These are phyloP conservation scores for Neurospora tetrasperma DNA, from an alignment of 495 filamentous ascomycete genomes.

Conservation along the genomic window DNA sequence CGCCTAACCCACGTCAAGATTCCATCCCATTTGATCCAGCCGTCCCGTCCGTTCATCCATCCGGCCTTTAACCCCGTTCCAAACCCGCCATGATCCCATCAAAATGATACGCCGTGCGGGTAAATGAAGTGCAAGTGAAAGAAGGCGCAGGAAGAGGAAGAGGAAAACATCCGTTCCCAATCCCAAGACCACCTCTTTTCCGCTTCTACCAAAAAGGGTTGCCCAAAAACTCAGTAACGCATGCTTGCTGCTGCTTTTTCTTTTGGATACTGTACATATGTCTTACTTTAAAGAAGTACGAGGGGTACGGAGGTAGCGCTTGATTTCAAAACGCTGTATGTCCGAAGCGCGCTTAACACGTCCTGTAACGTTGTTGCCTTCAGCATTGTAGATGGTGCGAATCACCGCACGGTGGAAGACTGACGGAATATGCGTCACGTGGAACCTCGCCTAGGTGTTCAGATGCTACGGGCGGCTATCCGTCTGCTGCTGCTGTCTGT, in stretches of 20 bases:
- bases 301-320: background rate
- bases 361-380: background rate
- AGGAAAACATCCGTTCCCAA: background rate
- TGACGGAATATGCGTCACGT: background rate
- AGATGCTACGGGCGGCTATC: conserved; percentile 8
- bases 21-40: conserved; percentile 1
- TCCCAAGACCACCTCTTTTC: background rate
- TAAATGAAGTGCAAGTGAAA: background rate
- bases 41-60: background rate
- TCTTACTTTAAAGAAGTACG: background rate
- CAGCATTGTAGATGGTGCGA: background rate
- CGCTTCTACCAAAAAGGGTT: background rate
- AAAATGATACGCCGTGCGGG: background rate
- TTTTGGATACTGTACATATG: conserved; percentile 11
- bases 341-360: background rate
- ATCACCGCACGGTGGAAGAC: background rate
- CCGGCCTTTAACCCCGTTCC: background rate
- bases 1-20: background rate
- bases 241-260: conserved; percentile 6
- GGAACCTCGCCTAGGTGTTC: background rate
- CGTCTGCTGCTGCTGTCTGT: conserved; percentile 15
- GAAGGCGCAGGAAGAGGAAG: background rate
- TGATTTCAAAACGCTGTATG: background rate
- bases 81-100: background rate
- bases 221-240: background rate